Base-by-base conservation (phyloP, 225 moss, liverwort and hornwort species). In the Physcomitrellopsis africana region DNA sequence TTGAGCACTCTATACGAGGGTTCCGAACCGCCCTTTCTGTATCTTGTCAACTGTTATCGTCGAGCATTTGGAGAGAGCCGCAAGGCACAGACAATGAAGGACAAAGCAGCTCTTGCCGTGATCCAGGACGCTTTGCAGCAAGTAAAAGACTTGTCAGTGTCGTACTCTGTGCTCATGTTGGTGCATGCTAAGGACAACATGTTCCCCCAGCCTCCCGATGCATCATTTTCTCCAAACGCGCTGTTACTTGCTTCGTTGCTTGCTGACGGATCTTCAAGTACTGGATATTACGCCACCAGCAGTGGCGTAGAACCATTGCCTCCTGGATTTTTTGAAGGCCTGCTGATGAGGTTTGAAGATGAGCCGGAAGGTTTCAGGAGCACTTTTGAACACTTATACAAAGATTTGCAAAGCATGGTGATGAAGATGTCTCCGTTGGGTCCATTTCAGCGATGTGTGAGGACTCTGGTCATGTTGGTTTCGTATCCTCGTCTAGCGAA, bases 301-400 rank as follows among this genome's bases (percentile, higher is more conserved):
- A 64, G 60, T 55, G 76, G 69, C 19, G 70, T 84, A 20, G 86
- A 86, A n/a, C 83, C 87, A 17, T 80, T 99, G 77, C 97, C 97
- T 12, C 42, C 90, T 4, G 93, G 91, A 7, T 95, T 92, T 78
- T 89, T 94, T 56, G 90, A 93, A 19, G 86, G 86, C n/a, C 79
- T 99, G 55, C 9, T 94, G n/a, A 87, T 81, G 62, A 83, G 94
- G 26, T 99, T 94, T 70, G 97, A 94, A 65, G 92, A 99, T 37
- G 97, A 88, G 17, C 83, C 88, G 6, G 88, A 99, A 27, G 87
- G 92, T 2, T 58, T 93, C 55, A 74, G 73, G 65, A 80, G 72
- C 17, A 90, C 90, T n/a, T 90, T 99, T 71, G 85, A 88, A 77
- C 89, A 78, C 17, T 68, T 95, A 20, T 99, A 85, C 20, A 86